A percentile compares a stretch with the other conserved stretches of the same genome.
These are phyloP conservation scores for Myotisia sp. DNA, from an alignment of 2,329 filamentous ascomycete species.

Conservation along the genomic window DNA sequence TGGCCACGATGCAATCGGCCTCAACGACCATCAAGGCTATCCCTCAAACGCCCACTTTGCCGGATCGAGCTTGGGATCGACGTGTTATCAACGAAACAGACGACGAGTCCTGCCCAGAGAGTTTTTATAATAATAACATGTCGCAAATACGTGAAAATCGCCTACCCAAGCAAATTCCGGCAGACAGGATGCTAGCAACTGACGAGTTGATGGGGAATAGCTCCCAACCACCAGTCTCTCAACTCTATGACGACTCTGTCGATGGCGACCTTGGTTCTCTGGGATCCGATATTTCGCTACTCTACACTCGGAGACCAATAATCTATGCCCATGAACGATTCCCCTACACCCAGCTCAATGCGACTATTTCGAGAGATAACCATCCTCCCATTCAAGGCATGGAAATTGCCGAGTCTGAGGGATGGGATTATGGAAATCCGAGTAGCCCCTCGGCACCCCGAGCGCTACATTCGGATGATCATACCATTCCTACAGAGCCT, in stretches of 20 bases:
- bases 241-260: not conserved
- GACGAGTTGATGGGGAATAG: too few species aligned
- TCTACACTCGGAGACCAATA: conserved; percentile 6
- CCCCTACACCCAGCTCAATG: not conserved
- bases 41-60: too few species aligned
- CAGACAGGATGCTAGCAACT: not conserved
- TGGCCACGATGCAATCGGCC: too few species aligned
- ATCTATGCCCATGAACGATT: conserved; percentile 8
- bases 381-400: not conserved
- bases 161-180: conserved; percentile 1
- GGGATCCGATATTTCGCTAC: conserved; percentile 5
- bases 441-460: not conserved
- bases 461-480: not conserved
- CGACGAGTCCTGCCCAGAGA: conserved; percentile 24
- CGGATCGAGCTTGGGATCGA: too few species aligned
- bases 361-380: not conserved
- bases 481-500: not conserved
- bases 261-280: not conserved
- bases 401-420: not conserved
- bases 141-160: too few species aligned
- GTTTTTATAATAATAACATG: conserved; percentile 18
- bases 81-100: too few species aligned
- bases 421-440: not conserved
- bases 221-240: not conserved
- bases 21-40: too few species aligned